A percentile compares a stretch with the other conserved stretches of the same genome.
Conservation (phyloP, 2,329 filamentous ascomycete genomes). For the Fusarium sp. region DNA sequence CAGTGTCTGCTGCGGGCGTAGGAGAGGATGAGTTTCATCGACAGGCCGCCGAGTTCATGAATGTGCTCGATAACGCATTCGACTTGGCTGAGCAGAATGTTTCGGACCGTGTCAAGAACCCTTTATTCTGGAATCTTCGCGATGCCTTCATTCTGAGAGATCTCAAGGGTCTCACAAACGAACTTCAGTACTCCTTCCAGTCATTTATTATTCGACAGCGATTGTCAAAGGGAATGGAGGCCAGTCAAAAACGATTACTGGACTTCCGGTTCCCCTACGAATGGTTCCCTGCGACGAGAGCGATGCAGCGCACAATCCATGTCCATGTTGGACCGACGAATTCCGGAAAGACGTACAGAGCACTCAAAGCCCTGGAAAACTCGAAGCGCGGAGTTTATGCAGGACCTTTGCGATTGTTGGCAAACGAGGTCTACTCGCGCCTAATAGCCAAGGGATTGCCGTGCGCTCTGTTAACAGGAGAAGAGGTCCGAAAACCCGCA, state of each 20-base stretch:
- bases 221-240: slow-evolving; percentile 66
- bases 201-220: slow-evolving; percentile 68
- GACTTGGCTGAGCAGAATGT: slow-evolving; percentile 54
- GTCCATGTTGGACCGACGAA: slow-evolving; percentile 97
- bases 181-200: slow-evolving; percentile 76
- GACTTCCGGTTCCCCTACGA: slow-evolving; percentile 90
- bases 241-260: slow-evolving; percentile 73
- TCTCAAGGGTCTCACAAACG: slow-evolving; percentile 60
- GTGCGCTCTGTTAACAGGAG: slow-evolving; percentile 88
- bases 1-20: slow-evolving; percentile 43
- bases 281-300: slow-evolving; percentile 88
- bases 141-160: slow-evolving; percentile 68
- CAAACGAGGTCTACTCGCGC: slow-evolving; percentile 94
- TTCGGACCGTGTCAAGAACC: slow-evolving; percentile 58
- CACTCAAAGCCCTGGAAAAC: slow-evolving; percentile 83
- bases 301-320: slow-evolving; percentile 84
- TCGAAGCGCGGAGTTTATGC: slow-evolving; percentile 86
- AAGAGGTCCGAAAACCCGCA: slow-evolving; percentile 80
- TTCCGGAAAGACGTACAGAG: slow-evolving; percentile 97
- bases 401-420: slow-evolving; percentile 86
- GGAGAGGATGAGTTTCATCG: slow-evolving; percentile 56
- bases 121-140: slow-evolving; percentile 68
- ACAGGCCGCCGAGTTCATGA: slow-evolving; percentile 59
- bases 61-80: slow-evolving; percentile 58
- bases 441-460: slow-evolving; percentile 80